Evolutionary conservation across 495 filamentous ascomycete species (phyloP).

Genomic region (Aspergillus leporis): DNA sequence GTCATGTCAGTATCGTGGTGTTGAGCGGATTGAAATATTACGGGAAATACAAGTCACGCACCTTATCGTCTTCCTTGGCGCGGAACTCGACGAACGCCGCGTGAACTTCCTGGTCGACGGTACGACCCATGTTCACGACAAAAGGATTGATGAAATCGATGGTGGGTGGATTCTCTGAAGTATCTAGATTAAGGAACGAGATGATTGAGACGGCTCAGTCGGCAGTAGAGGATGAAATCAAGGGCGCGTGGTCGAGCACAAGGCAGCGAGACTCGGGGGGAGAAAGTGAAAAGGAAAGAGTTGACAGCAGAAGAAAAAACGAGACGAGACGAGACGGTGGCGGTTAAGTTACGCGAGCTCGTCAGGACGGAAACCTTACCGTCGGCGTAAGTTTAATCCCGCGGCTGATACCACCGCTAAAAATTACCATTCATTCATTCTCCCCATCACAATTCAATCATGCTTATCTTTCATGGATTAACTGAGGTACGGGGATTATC

Average conservation of each 20-base stretch:
- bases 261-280: conserved; percentile 15
- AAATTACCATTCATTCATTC: conserved; percentile 1
- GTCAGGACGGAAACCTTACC: conserved; percentile 24
- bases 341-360: conserved; percentile 35
- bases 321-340: conserved; percentile 30
- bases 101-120: conserved; percentile 59
- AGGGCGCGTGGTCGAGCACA: conserved; percentile 24
- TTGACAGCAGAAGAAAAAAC: conserved; percentile 16
- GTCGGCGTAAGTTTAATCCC: conserved; percentile 22
- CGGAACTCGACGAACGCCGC: conserved; percentile 60
- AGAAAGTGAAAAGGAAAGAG: conserved; percentile 22
- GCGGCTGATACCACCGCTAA: background rate
- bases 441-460: no score
- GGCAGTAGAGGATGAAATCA: conserved; percentile 15
- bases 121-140: conserved; percentile 52
- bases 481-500: no score
- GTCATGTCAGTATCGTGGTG: conserved; percentile 36
- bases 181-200: conserved; percentile 10
- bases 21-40: conserved; percentile 43
- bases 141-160: conserved; percentile 30
- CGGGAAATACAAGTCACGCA: conserved; percentile 51
- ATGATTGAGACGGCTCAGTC: conserved; percentile 13
- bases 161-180: conserved; percentile 20
- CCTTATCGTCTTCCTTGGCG: conserved; percentile 63
- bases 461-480: no score